Conservation (phyloP, 441 rosid species). For the Arabidopsis hybrid region DNA sequence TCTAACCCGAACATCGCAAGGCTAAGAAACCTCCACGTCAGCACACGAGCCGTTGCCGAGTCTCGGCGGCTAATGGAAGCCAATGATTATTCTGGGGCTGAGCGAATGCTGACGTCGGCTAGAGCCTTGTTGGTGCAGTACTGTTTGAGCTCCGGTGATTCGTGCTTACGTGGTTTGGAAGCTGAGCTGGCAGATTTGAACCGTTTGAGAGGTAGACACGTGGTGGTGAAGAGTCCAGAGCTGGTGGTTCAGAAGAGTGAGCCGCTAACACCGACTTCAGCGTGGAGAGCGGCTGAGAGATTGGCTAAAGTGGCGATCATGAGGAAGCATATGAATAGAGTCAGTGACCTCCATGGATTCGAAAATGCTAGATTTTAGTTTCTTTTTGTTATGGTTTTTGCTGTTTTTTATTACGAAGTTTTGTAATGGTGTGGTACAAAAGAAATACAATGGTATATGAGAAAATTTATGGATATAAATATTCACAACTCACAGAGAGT, state of each 20-base stretch:
- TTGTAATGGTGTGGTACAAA: constrained; percentile 41
- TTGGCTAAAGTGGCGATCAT: constrained; percentile 90
- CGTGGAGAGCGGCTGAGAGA: constrained; percentile 93
- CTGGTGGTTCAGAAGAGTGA: constrained; percentile 57
- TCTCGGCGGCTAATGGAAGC: constrained; percentile 36
- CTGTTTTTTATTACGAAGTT: constrained; percentile 15
- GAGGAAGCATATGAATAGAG: constrained; percentile 93
- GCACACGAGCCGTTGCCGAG: constrained; percentile 43
- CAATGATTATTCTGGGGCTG: constrained; percentile 37
- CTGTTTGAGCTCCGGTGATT: constrained; percentile 41
- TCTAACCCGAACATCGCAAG: constrained; percentile 24
- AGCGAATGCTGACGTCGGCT: constrained; percentile 42
- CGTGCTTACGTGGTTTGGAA: constrained; percentile 63
- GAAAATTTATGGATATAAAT: background rate
- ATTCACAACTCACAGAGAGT: no score
- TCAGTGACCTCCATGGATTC: constrained; percentile 92
- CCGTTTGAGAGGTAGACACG: constrained; percentile 47
- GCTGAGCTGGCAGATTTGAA: constrained; percentile 73
- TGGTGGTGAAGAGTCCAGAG: constrained; percentile 41
- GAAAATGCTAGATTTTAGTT: constrained; percentile 92
- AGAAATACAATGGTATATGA: constrained; percentile 33
- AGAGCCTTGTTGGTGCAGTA: constrained; percentile 35
- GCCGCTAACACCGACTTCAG: constrained; percentile 88
- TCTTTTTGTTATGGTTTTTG: background rate
- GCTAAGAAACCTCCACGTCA: constrained; percentile 40